Base-by-base conservation (phyloP, 1,284 basidiomycete genomes). In the Lignosus rhinocerotis region DNA sequence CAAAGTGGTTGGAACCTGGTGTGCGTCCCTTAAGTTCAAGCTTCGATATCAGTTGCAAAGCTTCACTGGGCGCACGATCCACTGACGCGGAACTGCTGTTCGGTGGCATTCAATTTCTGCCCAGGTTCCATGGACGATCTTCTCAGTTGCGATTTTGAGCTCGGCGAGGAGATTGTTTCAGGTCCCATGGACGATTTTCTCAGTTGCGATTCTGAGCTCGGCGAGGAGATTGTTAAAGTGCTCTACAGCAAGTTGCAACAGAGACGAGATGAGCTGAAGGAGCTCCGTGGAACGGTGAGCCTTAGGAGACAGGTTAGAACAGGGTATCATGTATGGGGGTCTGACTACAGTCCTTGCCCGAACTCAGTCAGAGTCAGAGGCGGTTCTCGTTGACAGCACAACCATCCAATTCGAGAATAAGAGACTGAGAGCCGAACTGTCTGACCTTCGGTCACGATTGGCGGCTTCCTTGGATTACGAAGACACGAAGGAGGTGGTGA, bases 191-290 rank as follows among this genome's bases (percentile, higher is more conserved):
- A 45, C 4, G 25, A 25, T 31, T 7, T 25, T 11, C 43, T 45
- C 21, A 25, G 30, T 16, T 45, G 43, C 21, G 54, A 60, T 45
- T 51, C 55, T 12, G 59, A 53, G 31, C 49, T 63, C 11, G 49
- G 53, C 5, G 51, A 55, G 19, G 62, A 63, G 14, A 21, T 66
- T 9, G 33, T 60, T 2, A 42, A 53, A 10, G 41, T 61, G 10
- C 56, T 67, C 8, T 54, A 59, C 17, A 55, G 34, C 19, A 62
- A 64, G 42, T 19, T 67, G 12, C 55, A 60, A 44, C 42, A 45
- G 14, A 33, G 42, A 3, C 62, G 62, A 5, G 55, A 54, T 9
- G 58, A 63, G 41, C 39, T 58, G 1, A 51, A 62, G 21, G 51
- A 64, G 17, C 49, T 53, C 16, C 39, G 47, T 5, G 42, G 46